phyloP scores from a whole-genome alignment of 176 grass and related monocot genomes.

The Calamus simplicifolius region DNA sequence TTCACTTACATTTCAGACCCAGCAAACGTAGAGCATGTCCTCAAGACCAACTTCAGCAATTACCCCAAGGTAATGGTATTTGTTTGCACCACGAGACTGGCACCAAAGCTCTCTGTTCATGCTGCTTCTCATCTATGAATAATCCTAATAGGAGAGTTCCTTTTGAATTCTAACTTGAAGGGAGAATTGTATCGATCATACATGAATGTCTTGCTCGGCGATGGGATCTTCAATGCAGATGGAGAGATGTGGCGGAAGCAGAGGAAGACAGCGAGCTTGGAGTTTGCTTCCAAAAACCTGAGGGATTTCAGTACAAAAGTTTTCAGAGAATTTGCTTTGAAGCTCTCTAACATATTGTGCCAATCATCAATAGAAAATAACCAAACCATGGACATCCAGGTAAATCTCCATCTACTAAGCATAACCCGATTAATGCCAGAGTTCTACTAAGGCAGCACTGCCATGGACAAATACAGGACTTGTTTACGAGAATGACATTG shows the following conservation, averaged over 20 bases:
- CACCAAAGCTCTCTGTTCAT: too few relatives aligned
- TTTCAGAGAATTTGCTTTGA: constrained; percentile 83
- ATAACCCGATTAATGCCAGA: too few relatives aligned
- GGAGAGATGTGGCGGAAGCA: constrained; percentile 89
- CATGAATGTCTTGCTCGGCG: constrained; percentile 85
- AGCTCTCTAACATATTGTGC: constrained; percentile 65
- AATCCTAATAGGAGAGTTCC: too few relatives aligned
- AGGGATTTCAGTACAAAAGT: constrained; percentile 76
- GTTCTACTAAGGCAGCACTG: too few relatives aligned
- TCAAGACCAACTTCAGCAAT: constrained; percentile 92
- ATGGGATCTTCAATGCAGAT: constrained; percentile 90
- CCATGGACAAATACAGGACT: constrained; percentile 29
- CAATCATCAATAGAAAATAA: constrained; percentile 35
- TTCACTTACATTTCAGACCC: constrained; percentile 96
- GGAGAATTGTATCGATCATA: constrained; percentile 69
- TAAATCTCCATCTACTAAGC: not conserved
- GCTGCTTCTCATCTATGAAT: too few relatives aligned
- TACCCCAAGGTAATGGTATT: constrained; percentile 70
- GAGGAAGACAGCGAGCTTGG: constrained; percentile 90
- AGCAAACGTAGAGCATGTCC: constrained; percentile 70
- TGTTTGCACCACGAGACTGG: not conserved
- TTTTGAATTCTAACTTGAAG: constrained; percentile 14
- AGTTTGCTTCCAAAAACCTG: constrained; percentile 89
- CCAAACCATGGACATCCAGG: constrained; percentile 72
- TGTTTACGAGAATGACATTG: constrained; percentile 94